Evolutionary conservation across 2,329 filamentous ascomycete genomes (phyloP), one percentile per base, ranked within the genome.

Genomic region (Fusarium sp.): DNA sequence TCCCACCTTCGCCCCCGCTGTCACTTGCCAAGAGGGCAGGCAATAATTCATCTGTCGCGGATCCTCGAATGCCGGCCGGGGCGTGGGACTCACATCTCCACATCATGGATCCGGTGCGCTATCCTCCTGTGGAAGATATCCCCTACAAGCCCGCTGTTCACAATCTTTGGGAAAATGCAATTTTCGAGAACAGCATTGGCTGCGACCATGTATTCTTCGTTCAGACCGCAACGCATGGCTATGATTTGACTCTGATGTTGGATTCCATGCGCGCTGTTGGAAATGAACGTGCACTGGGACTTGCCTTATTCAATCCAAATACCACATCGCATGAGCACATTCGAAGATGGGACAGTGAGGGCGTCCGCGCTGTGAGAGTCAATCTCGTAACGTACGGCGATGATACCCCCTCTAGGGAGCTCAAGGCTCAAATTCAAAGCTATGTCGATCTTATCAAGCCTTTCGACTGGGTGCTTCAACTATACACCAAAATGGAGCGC

Each of bases 51-150:
- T 18, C 2, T 12, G n/a, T 30, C 8, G 43, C 53, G 4, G 43
- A 49, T 15, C 24, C 53, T 16, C 8, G 53, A 34, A 56, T 38
- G 22, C 43, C 53, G 2, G 13, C 16, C 0, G 43, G 53, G 18
- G 43, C 43, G 1, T 56, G 53, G 22, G 43, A 56, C 30, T 56
- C 53, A 9, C 53, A 56, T 18, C 53, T 56, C 38, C 53, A 56
- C 27, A 56, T 56, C 10, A 56, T 56, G 53, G 43, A 56, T 10
- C 53, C 53, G 6, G 30, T 29, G 15, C 53, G 53, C 12, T 49
- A 49, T 20, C 30, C 43, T 18, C 18, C 53, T 0, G 30, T 49
- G 8, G 53, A 49, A 20, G n/a, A 13, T 9, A 29, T 49, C 2
- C 53, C 53, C 0, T 56, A 49, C 15, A 40, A 34, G 15, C 53